These are phyloP conservation scores for Tricholoma sp. DNA, from an alignment of 768 basidiomycete genomes.

Conservation along the genomic window DNA sequence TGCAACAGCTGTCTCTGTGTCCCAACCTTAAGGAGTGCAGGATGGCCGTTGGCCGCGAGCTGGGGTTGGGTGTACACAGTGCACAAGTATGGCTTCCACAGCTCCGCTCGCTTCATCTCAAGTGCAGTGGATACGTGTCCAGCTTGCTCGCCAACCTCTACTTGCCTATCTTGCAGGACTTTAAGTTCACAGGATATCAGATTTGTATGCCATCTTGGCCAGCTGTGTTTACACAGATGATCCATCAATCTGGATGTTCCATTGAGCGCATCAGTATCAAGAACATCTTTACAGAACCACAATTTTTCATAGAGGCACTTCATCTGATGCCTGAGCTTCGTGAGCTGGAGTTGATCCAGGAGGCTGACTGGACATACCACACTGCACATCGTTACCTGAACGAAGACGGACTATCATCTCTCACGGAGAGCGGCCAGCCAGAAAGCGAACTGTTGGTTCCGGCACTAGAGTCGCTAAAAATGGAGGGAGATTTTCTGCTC, in stretches of 20 bases:
- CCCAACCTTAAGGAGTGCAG: background rate
- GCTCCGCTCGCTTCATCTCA: background rate
- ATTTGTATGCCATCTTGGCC: no score
- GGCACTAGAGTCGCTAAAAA: background rate
- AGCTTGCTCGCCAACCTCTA: no score
- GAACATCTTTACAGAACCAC: background rate
- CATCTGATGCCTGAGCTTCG: background rate
- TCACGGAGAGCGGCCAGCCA: background rate
- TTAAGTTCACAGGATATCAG: no score
- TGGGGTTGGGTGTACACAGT: no score
- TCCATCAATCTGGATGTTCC: background rate
- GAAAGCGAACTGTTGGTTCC: background rate
- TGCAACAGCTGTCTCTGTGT: background rate
- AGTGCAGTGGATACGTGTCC: no score
- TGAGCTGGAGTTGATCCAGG: background rate
- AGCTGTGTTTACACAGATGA: background rate
- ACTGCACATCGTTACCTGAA: background rate
- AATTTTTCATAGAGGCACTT: background rate
- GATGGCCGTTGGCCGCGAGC: background rate
- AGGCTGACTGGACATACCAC: background rate
- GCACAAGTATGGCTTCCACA: background rate
- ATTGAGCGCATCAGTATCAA: background rate
- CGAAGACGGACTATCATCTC: background rate
- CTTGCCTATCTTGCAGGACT: no score
- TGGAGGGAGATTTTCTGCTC: background rate